Evolutionary conservation across 352 stramenopile genomes (phyloP).

Genomic region (Globisporangium megalacanthum): DNA sequence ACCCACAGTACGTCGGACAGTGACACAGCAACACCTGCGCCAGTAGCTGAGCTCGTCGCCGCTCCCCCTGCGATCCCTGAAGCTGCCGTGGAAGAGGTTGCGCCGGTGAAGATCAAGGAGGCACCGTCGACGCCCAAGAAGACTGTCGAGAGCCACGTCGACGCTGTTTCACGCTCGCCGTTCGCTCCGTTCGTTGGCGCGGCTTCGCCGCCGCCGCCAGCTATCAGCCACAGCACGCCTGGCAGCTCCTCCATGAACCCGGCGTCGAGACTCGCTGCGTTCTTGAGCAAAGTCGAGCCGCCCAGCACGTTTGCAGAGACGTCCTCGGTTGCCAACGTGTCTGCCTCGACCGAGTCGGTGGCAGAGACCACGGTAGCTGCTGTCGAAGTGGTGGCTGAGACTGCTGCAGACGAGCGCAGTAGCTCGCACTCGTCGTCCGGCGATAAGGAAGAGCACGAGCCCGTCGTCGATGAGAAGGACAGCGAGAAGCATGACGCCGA

Average conservation of each 20-base stretch:
- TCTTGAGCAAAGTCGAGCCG: conserved; percentile 55
- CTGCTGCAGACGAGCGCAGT: background rate
- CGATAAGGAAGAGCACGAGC: background rate
- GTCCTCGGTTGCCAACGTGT: background rate
- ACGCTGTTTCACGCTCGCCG: background rate
- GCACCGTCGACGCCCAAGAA: background rate
- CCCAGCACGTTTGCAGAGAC: conserved; percentile 1
- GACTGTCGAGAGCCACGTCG: background rate
- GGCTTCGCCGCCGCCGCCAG: background rate
- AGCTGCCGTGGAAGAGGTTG: too few relatives aligned
- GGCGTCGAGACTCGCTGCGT: conserved; percentile 50
- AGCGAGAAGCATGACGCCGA: background rate
- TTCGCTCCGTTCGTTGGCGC: background rate
- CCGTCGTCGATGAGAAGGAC: background rate
- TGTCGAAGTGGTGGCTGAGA: background rate
- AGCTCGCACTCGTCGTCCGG: background rate
- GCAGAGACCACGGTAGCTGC: background rate
- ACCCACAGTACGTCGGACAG: conserved; percentile 8
- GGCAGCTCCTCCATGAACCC: background rate
- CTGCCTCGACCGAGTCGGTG: too few relatives aligned
- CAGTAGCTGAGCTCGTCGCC: background rate
- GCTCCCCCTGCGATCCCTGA: background rate
- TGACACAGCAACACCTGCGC: conserved; percentile 9
- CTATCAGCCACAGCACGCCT: conserved; percentile 7
- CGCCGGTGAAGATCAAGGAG: background rate